Evolutionary conservation across 2,329 filamentous ascomycete genomes (phyloP).

Genomic region (Pseudopyricularia javanii): DNA sequence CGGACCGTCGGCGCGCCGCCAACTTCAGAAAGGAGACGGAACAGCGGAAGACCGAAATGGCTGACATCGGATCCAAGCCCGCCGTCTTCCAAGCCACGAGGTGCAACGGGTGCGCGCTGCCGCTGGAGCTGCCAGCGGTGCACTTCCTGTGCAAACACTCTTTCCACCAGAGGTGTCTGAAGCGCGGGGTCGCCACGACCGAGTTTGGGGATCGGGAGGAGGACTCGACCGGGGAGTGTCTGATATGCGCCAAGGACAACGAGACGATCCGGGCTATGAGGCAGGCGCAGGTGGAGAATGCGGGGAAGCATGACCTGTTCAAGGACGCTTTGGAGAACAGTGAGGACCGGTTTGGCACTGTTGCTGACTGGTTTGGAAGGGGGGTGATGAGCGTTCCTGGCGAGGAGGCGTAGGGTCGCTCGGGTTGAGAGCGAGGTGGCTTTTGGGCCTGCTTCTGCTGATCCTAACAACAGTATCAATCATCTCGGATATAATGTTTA

Average conservation of each 20-base stretch:
- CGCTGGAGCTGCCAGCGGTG: constrained; percentile 76
- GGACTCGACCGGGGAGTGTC: constrained; percentile 52
- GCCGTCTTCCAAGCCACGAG: constrained; percentile 83
- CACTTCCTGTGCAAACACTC: constrained; percentile 97
- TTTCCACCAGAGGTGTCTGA: constrained; percentile 84
- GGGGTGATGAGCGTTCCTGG: constrained; percentile 64
- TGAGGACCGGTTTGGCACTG: constrained; percentile 75
- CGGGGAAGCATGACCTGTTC: constrained; percentile 82
- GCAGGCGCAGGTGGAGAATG: constrained; percentile 73
- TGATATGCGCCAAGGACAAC: constrained; percentile 72
- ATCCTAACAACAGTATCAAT: no score
- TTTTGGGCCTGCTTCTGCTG: neutral
- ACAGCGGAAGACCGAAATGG: constrained; percentile 65
- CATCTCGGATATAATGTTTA: no score
- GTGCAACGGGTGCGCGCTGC: constrained; percentile 68
- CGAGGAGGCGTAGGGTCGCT: constrained; percentile 4
- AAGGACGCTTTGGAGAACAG: constrained; percentile 64
- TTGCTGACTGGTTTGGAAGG: constrained; percentile 89
- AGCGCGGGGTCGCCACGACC: constrained; percentile 21
- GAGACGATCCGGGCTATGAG: constrained; percentile 81
- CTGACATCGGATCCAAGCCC: constrained; percentile 65
- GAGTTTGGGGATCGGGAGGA: constrained; percentile 35
- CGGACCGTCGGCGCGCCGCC: constrained; percentile 68
- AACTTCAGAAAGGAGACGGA: constrained; percentile 79
- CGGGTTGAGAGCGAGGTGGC: neutral